phyloP scores from a whole-genome alignment of 208 protist species.

The Trichomonas vaginalis region DNA sequence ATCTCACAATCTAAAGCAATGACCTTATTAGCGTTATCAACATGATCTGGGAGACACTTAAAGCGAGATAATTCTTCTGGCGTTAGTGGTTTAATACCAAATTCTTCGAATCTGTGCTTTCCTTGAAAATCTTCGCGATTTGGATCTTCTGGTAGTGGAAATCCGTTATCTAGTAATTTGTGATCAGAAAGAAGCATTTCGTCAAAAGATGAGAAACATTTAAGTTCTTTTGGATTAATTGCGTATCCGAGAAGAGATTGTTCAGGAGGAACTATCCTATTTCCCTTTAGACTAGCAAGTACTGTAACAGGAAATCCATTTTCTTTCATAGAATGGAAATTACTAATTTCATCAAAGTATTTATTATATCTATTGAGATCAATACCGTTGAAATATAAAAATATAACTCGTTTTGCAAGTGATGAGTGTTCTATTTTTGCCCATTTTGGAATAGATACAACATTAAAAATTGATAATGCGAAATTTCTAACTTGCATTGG shows the following conservation, averaged over 20 bases:
- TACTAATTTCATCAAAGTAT: background rate
- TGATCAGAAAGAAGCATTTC: background rate
- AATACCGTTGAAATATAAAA: background rate
- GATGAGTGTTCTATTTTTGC: background rate
- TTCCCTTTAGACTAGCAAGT: background rate
- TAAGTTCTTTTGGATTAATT: background rate
- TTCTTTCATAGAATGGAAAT: background rate
- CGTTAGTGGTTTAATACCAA: background rate
- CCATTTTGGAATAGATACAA: background rate
- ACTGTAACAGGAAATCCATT: background rate
- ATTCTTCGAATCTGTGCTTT: background rate
- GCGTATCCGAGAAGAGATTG: background rate
- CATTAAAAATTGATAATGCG: background rate
- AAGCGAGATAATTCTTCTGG: background rate
- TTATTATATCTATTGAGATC: background rate
- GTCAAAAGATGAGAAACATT: background rate
- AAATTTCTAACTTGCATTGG: background rate
- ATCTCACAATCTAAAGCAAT: background rate
- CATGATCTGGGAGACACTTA: background rate
- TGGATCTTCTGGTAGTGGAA: background rate
- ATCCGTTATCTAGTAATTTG: background rate
- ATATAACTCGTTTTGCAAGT: background rate
- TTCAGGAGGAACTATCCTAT: background rate
- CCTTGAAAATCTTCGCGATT: background rate
- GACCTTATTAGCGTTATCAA: background rate